Evolutionary conservation across 2,329 filamentous ascomycete species (phyloP).

Genomic region (Neonectria ditissima): DNA sequence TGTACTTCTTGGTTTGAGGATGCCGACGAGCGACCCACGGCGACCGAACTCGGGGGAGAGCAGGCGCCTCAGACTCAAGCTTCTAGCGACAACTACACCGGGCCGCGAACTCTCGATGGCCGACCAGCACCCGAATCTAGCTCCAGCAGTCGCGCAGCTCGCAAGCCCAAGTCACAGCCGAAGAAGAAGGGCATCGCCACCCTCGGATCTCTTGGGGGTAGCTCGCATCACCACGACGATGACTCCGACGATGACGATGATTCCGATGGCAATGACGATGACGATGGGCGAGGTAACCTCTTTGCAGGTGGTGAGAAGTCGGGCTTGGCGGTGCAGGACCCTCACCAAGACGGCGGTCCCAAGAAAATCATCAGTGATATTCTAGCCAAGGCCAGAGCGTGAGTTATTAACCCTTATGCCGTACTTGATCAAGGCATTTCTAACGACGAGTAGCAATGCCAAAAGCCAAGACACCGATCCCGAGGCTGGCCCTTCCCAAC

Average conservation of each 20-base stretch:
- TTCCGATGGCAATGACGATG: conserved; percentile 66
- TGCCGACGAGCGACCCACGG: conserved; percentile 60
- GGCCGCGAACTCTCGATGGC: conserved; percentile 72
- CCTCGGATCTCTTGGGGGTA: conserved; percentile 65
- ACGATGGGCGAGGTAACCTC: conserved; percentile 73
- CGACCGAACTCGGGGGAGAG: conserved; percentile 50
- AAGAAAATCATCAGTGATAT: conserved; percentile 72
- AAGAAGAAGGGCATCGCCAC: conserved; percentile 73
- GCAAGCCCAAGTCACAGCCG: conserved; percentile 53
- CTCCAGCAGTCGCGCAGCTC: conserved; percentile 46
- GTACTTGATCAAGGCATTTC: background rate
- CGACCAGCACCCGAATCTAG: conserved; percentile 64
- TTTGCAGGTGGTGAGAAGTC: conserved; percentile 91
- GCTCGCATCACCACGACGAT: conserved; percentile 62
- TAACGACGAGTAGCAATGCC: conserved; percentile 64
- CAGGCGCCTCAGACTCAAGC: conserved; percentile 21
- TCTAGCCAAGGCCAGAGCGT: conserved; percentile 73
- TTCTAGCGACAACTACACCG: conserved; percentile 62
- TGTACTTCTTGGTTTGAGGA: conserved; percentile 71
- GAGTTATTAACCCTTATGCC: conserved; percentile 39
- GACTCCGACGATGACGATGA: conserved; percentile 72
- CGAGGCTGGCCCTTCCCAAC: conserved; percentile 63
- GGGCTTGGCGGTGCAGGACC: conserved; percentile 75
- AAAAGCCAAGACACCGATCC: conserved; percentile 63
- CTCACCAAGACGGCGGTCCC: conserved; percentile 61